Evolutionary conservation across 169 alveolate species (phyloP), one percentile per base, ranked within the genome.

Genomic region (Babesia ovata): DNA sequence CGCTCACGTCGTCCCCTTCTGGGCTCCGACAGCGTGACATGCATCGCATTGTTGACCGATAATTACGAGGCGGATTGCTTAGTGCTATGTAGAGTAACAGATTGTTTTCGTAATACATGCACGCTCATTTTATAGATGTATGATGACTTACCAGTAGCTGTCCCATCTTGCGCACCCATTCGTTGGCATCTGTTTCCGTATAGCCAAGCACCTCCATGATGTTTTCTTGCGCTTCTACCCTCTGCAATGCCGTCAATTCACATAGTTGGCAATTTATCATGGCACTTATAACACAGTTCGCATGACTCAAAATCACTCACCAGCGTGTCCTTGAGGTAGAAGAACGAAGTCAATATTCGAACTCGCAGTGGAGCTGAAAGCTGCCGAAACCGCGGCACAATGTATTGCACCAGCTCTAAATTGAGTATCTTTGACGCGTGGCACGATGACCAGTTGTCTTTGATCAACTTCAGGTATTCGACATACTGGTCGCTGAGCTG

Each of bases 131-230:
- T 8, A 7, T 7, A 29, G 7, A 12, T 17, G 26, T 26, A 28
- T 10, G 0, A 13, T n/a, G 0, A n/a, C 88, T 50, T 60, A 88
- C 93, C 81, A 90, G 82, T 16, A 92, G 76, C 57, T 95, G 90
- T 50, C 95, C 92, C 84, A 94, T 88, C 69, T 92, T 94, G 74
- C 94, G 88, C 26, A 94, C 97, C 97, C 97, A 94, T 46, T 93
- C 97, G 73, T 94, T 93, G 46, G 95, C 91, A 66, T 94, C 97
- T 19, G 94, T 89, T 70, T 94, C 97, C 12, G 93, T 93, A 28
- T 36, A 81, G 17, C 63, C 57, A 26, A 70, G 61, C 11, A 81
- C 50, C 62, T 70, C 72, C 14, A 73, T 17, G 16, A 81, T 63
- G 46, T 81, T 75, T 10, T 60, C 56, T 16, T 69, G 63, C n/a